A percentile compares a stretch with the other conserved stretches of the same genome.
Evolutionary conservation across 176 grass and related monocot genomes (phyloP).

Genomic region (Phyllostachys edulis): DNA sequence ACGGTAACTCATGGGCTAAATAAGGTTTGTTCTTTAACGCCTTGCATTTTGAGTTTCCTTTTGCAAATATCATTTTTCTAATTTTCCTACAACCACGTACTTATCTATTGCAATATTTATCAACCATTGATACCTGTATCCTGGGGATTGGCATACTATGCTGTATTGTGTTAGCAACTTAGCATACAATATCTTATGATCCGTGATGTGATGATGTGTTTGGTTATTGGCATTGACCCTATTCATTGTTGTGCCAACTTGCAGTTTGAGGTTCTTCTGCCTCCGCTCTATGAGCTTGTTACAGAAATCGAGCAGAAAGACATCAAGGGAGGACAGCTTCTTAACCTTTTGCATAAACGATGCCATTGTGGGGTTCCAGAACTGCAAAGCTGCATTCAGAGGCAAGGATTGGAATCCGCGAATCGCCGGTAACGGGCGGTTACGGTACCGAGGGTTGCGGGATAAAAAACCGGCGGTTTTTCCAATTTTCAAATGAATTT

Average conservation of each 20-base stretch:
- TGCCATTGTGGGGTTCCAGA: conserved; percentile 93
- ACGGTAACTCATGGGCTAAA: conserved; percentile 78
- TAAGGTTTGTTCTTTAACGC: conserved; percentile 52
- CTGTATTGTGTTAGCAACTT: neutral
- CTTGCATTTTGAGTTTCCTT: neutral
- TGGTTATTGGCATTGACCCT: conserved; percentile 5
- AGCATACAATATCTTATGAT: neutral
- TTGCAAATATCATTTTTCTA: conserved; percentile 9
- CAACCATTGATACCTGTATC: neutral
- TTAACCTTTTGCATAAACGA: conserved; percentile 88
- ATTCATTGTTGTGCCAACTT: neutral
- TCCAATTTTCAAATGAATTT: too few relatives aligned
- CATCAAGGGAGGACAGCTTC: conserved; percentile 88
- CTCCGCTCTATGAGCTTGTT: conserved; percentile 72
- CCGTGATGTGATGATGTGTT: conserved; percentile 13
- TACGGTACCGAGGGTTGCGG: too few relatives aligned
- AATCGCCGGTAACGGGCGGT: too few relatives aligned
- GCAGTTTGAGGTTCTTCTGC: conserved; percentile 90
- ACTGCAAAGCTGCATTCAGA: conserved; percentile 96
- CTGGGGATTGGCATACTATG: neutral
- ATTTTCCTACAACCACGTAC: neutral
- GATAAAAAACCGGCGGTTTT: too few relatives aligned
- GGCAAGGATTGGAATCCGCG: too few relatives aligned
- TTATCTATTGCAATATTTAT: conserved; percentile 12
- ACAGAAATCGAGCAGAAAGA: conserved; percentile 82